A percentile compares a stretch with the other conserved stretches of the same genome.
phyloP scores from a whole-genome alignment of 2,329 filamentous ascomycete species.

The Fonsecaea nubica region DNA sequence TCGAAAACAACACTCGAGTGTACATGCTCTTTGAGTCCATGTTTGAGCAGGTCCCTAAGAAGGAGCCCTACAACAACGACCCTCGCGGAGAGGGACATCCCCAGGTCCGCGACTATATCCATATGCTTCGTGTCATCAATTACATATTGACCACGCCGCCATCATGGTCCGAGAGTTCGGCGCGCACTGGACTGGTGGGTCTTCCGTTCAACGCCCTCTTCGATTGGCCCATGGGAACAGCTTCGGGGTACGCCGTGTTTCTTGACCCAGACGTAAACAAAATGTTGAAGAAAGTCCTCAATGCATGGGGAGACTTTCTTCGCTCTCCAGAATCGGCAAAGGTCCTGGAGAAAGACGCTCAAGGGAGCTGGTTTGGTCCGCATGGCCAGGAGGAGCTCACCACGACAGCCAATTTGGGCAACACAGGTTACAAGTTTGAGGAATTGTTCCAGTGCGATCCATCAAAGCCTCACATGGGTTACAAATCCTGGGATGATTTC shows the following conservation, averaged over 20 bases:
- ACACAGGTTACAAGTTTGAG: slow-evolving; percentile 41
- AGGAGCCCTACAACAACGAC: slow-evolving; percentile 66
- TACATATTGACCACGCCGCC: slow-evolving; percentile 55
- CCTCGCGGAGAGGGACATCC: slow-evolving; percentile 61
- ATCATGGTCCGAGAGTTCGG: slow-evolving; percentile 49
- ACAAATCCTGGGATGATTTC: slow-evolving; percentile 73
- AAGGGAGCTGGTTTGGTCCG: slow-evolving; percentile 51
- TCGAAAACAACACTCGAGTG: slow-evolving; percentile 68
- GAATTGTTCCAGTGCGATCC: slow-evolving; percentile 45
- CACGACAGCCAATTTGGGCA: slow-evolving; percentile 42
- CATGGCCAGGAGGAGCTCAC: slow-evolving; percentile 48
- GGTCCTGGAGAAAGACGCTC: slow-evolving; percentile 49
- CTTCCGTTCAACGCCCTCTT: slow-evolving; percentile 64
- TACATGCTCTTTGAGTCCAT: slow-evolving; percentile 72
- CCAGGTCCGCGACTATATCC: slow-evolving; percentile 69
- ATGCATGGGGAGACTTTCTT: slow-evolving; percentile 53
- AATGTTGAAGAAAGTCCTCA: slow-evolving; percentile 59
- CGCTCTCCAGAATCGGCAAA: slow-evolving; percentile 61
- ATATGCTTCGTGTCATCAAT: slow-evolving; percentile 72
- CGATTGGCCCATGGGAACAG: slow-evolving; percentile 66
- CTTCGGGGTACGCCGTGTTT: slow-evolving; percentile 62
- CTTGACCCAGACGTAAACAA: slow-evolving; percentile 60
- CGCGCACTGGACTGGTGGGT: slow-evolving; percentile 55
- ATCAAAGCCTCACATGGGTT: slow-evolving; percentile 56
- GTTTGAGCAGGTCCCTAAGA: slow-evolving; percentile 70